Evolutionary conservation across 345 rosid species (phyloP).

Genomic region (Melastoma malabathricum): DNA sequence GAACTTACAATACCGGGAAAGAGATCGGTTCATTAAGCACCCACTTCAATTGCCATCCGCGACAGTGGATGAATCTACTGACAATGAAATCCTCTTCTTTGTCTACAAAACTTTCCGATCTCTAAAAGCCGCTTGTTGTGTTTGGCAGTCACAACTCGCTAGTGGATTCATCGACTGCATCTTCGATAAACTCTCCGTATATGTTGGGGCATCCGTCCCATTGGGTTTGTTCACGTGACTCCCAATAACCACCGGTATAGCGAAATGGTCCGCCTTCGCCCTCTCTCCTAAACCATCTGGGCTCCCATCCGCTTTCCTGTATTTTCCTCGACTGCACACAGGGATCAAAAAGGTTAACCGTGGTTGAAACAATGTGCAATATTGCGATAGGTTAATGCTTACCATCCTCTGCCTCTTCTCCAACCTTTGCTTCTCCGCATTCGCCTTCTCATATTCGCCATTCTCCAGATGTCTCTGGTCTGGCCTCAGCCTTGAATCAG

Average conservation of each 20-base stretch:
- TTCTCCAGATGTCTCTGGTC: conserved; percentile 95
- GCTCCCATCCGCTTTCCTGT: conserved; percentile 91
- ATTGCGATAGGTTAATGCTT: conserved; percentile 5
- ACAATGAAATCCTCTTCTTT: no score
- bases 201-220: conserved; percentile 84
- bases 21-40: no score
- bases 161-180: conserved; percentile 12
- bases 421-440: conserved; percentile 80
- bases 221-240: conserved; percentile 44
- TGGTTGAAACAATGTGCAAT: no score
- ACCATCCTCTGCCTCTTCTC: conserved; percentile 96
- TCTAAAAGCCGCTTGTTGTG: no score
- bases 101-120: no score
- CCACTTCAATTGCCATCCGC: no score
- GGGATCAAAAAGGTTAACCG: no score
- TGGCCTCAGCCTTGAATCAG: conserved; percentile 94
- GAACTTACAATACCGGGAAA: no score
- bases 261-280: conserved; percentile 48
- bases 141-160: conserved; percentile 7
- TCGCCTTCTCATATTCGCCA: conserved; percentile 94
- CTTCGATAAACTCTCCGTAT: conserved; percentile 58
- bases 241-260: conserved; percentile 88
- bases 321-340: conserved; percentile 58
- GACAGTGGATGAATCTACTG: no score
- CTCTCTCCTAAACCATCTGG: conserved; percentile 68